A percentile compares a stretch with the other conserved stretches of the same genome.
These are phyloP conservation scores for Sporisorium sorghi DNA, from an alignment of 1,284 basidiomycete species.

Conservation along the genomic window DNA sequence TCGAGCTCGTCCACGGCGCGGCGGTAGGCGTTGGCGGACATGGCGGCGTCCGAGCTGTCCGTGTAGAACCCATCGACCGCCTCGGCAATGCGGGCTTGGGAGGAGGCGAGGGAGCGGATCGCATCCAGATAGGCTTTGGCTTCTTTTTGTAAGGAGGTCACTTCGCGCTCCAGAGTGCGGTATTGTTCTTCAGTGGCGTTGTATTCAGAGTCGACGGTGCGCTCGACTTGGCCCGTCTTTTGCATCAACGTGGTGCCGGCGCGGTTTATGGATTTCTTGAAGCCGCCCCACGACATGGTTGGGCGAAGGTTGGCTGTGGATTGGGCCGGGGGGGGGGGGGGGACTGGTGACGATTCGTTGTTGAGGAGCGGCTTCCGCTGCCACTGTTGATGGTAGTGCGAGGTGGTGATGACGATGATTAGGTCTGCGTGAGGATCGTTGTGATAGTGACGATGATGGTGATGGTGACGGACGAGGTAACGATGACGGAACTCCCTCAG, in stretches of 20 bases:
- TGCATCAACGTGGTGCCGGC: slow-evolving; percentile 84
- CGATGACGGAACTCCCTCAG: background rate
- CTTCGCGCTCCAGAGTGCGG: slow-evolving; percentile 77
- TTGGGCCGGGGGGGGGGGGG: no score
- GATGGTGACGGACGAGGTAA: background rate
- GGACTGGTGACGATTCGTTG: background rate
- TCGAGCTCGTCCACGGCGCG: slow-evolving; percentile 94
- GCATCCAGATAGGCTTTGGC: slow-evolving; percentile 94
- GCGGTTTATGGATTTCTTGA: slow-evolving; percentile 93
- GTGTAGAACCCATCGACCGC: slow-evolving; percentile 94
- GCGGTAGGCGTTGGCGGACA: slow-evolving; percentile 97
- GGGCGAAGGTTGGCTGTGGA: background rate
- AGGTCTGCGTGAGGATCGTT: no score
- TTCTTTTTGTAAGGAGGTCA: slow-evolving; percentile 86
- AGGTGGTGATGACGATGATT: no score
- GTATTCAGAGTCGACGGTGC: slow-evolving; percentile 93
- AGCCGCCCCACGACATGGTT: slow-evolving; percentile 72
- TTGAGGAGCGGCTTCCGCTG: background rate
- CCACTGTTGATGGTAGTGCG: no score
- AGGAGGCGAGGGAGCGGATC: slow-evolving; percentile 85
- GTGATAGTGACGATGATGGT: background rate
- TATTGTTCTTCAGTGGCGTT: slow-evolving; percentile 90
- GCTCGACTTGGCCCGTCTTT: slow-evolving; percentile 91
- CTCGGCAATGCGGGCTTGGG: slow-evolving; percentile 93
- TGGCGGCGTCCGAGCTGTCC: slow-evolving; percentile 77